Evolutionary conservation across 164 flowering plant genomes (phyloP), one percentile per base, ranked within the genome.

Genomic region (Umbellularia californica): DNA sequence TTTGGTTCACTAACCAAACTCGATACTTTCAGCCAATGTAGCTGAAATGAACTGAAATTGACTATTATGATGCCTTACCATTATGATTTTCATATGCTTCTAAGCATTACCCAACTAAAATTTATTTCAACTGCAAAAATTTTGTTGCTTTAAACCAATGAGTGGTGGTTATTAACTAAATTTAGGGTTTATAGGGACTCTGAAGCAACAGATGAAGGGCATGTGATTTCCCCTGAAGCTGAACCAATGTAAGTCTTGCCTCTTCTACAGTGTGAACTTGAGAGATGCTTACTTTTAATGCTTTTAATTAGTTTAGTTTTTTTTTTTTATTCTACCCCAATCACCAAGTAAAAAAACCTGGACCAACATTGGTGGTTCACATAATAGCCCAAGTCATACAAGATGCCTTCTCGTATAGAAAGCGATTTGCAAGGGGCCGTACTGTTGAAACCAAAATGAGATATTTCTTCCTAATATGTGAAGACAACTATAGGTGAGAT

Each of bases 171-270:
- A n/a, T 17, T 12, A n/a, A 30, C 72, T 25, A 47, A 13, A 50
- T 69, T 22, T 41, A 33, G 14, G 62, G 28, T 68, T 15, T 50
- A 17, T 55, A 85, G 88, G 77, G 67, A 65, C 60, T 41, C 79
- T 5, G 51, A 78, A 74, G 87, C 82, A 77, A 63, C 76, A 25
- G 68, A 72, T 70, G 50, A 65, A 68, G 81, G 77, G n/a, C 76
- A 82, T 72, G 75, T 25, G 71, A 23, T 64, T 23, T 74, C 79
- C 23, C 70, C 72, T 62, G 69, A 79, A 41, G 73, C 50, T 30
- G 73, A 58, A 67, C 81, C 82, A 73, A 86, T 80, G 94, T 90
- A 81, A 85, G 90, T 82, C 58, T 23, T 23, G 25, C 22, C 60
- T 55, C 60, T 77, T 72, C 3, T 72, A 69, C 30, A 50, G 24